Evolutionary conservation across 2,329 filamentous ascomycete genomes (phyloP), one percentile per base, ranked within the genome.

Genomic region (Phialemoniopsis sp.): DNA sequence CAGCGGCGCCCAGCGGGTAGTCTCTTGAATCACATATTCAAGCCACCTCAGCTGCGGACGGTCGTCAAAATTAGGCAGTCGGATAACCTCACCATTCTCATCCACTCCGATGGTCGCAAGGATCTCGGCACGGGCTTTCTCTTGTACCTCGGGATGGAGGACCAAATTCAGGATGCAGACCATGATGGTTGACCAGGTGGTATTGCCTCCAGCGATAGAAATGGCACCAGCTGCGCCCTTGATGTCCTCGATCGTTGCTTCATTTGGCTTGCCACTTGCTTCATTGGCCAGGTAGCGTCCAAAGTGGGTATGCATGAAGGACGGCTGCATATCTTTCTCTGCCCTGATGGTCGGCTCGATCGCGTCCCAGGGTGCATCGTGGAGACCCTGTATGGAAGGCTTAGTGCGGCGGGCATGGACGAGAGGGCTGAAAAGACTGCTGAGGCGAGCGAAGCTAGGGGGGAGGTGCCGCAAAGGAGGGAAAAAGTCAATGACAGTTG

Each of bases 171-270:
- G 55, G 32, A 73, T 59, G 33, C 60, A 64, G 5, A 65, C 56
- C 6, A 67, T 49, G 31, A 67, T 44, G 1, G 63, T 66, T 34
- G 59, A 58, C 63, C 59, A 67, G 4, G 67, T 72, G 21, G 67
- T 69, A 45, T 73, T 63, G 30, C 62, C 60, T 10, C 70, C 70
- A 13, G 70, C 70, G 29, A 67, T 65, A 47, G 63, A 73, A 10
- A 74, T 62, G 8, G 69, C 64, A 2, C 64, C 70, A 1, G 68
- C 63, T 5, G 70, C 70, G 12, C 70, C 70, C 48, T 73, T 70
- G 47, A 75, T 66, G 37, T 73, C 68, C 9, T 62, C 61, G 12
- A 65, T 44, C 0, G 58, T 63, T 18, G 67, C 42, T 14, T 69
- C 59, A 2, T 54, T 53, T 12, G 38, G 39, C 17, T 48, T 45